Evolutionary conservation across 208 protist species (phyloP).

Genomic region (Acanthamoeba triangularis): DNA sequence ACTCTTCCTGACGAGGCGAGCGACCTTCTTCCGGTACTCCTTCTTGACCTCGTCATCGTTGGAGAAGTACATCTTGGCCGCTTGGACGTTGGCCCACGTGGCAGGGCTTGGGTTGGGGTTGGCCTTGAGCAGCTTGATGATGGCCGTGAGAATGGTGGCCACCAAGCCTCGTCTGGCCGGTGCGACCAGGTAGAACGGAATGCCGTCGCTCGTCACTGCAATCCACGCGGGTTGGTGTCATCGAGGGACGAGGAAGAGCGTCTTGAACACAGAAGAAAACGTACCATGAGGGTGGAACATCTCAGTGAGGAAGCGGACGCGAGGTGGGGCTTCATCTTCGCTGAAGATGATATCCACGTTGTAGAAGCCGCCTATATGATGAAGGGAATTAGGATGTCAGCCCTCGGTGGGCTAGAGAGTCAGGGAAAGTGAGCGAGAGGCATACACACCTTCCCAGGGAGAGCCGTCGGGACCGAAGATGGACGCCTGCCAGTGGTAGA

Average conservation of each 20-base stretch:
- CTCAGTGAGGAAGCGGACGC: conserved; percentile 71
- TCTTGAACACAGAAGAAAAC: neutral
- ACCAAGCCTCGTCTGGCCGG: conserved; percentile 47
- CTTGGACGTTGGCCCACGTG: conserved; percentile 74
- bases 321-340: conserved; percentile 75
- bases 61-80: conserved; percentile 79
- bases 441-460: conserved; percentile 75
- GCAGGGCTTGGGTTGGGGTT: conserved; percentile 75
- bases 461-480: conserved; percentile 79
- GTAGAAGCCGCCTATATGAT: conserved; percentile 29
- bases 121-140: conserved; percentile 72
- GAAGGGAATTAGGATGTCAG: neutral
- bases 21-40: conserved; percentile 75
- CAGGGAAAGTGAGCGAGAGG: neutral
- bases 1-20: conserved; percentile 73
- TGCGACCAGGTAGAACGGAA: conserved; percentile 41
- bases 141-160: conserved; percentile 59
- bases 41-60: conserved; percentile 75
- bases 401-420: neutral
- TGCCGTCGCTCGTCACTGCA: conserved; percentile 77
- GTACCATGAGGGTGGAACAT: conserved; percentile 78
- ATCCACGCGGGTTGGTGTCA: neutral
- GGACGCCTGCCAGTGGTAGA: conserved; percentile 80
- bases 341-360: conserved; percentile 72
- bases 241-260: neutral